Evolutionary conservation across 306 rosid genomes (phyloP), one percentile per base, ranked within the genome.

Genomic region (Cicer bijugum): DNA sequence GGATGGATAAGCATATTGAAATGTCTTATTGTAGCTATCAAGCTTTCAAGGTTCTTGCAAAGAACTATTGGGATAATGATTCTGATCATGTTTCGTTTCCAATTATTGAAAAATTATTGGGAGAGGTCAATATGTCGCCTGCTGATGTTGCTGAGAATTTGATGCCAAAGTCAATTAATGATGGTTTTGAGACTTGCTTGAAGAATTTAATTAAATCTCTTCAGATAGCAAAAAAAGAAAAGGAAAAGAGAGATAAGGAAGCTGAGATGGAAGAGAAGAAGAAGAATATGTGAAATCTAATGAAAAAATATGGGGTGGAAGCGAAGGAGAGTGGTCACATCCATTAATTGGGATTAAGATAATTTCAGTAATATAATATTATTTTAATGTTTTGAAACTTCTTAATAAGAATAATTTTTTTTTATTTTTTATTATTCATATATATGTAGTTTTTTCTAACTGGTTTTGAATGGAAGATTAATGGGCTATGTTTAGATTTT

Each of bases 121-220:
- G 71, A n/a, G 83, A 88, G 72, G 70, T 44, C 8, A 65, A 83
- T 9, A 82, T 82, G 75, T 60, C 88, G 38, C 97, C 90, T 48
- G 92, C 92, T 35, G 90, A 88, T 70, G 89, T 91, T 6, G 97
- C 94, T 1, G 92, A 91, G 82, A 85, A 79, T 77, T 52, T 91
- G 63, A 86, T 87, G 89, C 90, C 89, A 0, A 91, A 91, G 72
- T 80, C 90, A 3, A 16, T 40, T 1, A 12, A 15, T 0, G 85
- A 86, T 12, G 83, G 81, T 50, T 66, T 14, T 0, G 74, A 71
- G 0, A 33, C 43, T 52, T 77, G 90, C 39, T 74, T 88, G 81
- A 47, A 82, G 85, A 85, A 52, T 45, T 44, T 88, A 77, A 61
- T 86, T 11, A 37, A 84, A 69, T 88, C 79, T 46, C 43, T 70